Base-by-base conservation (phyloP, 805 yeast genomes). In the Priceomyces haplophilus region DNA sequence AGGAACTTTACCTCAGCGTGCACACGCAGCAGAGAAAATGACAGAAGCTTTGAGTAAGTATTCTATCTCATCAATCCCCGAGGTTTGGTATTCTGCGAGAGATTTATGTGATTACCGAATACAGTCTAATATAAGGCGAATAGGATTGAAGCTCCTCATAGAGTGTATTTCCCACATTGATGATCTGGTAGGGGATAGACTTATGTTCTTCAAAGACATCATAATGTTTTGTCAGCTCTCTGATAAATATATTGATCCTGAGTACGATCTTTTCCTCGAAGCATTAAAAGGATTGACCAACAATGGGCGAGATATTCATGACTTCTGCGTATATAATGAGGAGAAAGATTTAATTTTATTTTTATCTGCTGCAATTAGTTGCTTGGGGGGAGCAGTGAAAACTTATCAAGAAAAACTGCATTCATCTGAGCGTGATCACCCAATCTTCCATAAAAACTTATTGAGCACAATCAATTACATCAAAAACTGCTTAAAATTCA, bases 51-150 rank as follows among this genome's bases (percentile, higher is more conserved):
- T 87, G 2, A 73, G 73, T 17, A 75, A 72, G 37, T 73, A 72
- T 38, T 67, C 82, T 3, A 72, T 80, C 2, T 70, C 82, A 0
- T 75, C 84, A 2, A 71, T 86, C 3, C 81, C 87, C 0, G 89
- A 85, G 47, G 70, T 87, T 1, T 88, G 96, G 96, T 79, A 82
- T 57, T 63, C 80, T 40, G 82, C 84, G 0, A 66, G 76, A 45
- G 78, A 73, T 39, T 61, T 83, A 57, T 69, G 85, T 39, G 65
- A 65, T 5, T 59, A 69, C 3, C 62, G 83, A 20, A 43, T 51
- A 4, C 58, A 55, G 29, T 44, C 63, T 3, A 42, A 52, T 16
- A 54, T 60, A 13, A 48, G 75, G 44, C 61, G 73, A 24, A 73
- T 76, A 1, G 81, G 82, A 0, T 59, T 86, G 25, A 59, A 68